Evolutionary conservation across 495 filamentous ascomycete genomes (phyloP).

Genomic region (Neurospora discreta): DNA sequence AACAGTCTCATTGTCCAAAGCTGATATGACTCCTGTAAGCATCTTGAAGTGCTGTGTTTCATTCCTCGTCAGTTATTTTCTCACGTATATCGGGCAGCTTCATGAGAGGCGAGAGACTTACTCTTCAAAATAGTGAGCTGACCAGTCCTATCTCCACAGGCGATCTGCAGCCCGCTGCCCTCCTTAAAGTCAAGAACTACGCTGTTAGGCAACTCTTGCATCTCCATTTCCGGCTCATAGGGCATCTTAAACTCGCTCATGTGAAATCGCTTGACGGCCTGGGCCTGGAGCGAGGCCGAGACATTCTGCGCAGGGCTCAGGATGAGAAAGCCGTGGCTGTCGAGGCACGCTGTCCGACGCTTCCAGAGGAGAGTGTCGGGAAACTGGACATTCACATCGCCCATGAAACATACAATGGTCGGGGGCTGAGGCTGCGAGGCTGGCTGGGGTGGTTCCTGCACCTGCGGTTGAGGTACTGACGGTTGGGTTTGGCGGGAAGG

Average conservation of each 20-base stretch:
- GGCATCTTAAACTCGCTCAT: conserved; percentile 69
- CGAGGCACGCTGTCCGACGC: conserved; percentile 67
- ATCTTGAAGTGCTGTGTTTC: conserved; percentile 33
- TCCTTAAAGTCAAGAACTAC: conserved; percentile 75
- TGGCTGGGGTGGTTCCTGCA: background rate
- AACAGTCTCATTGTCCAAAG: conserved; percentile 22
- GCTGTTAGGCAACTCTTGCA: conserved; percentile 80
- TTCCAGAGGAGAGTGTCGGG: conserved; percentile 91
- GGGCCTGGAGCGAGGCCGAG: conserved; percentile 26
- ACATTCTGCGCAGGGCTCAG: conserved; percentile 45
- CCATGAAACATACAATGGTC: conserved; percentile 51
- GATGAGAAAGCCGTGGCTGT: conserved; percentile 65
- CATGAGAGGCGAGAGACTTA: conserved; percentile 29
- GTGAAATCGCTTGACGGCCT: conserved; percentile 59
- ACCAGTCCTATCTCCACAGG: conserved; percentile 68
- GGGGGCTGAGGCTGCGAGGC: conserved; percentile 19
- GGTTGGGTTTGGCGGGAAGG: conserved; percentile 14
- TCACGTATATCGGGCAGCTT: background rate
- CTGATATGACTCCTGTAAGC: conserved; percentile 32
- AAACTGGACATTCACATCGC: conserved; percentile 89
- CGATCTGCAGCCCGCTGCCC: conserved; percentile 75
- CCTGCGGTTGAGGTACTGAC: conserved; percentile 12
- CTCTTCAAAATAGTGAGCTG: conserved; percentile 55
- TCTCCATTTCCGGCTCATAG: conserved; percentile 73
- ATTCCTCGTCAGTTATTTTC: conserved; percentile 6